Base-by-base conservation (phyloP, 2,329 filamentous ascomycete genomes). In the Fusarium solani-melongenae region DNA sequence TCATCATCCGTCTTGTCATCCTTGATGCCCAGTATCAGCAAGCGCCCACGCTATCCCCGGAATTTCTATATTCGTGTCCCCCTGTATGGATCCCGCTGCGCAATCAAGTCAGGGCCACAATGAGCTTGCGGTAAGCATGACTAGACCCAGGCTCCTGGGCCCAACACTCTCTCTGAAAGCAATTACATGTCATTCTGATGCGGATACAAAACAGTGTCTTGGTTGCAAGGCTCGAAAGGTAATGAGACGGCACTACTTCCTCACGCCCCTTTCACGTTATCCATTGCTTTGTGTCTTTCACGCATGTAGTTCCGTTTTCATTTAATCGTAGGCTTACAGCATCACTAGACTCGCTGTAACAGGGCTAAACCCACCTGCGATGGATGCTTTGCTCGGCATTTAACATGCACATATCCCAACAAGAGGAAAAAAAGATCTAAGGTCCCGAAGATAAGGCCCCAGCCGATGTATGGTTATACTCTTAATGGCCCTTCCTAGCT, bases 281-380 rank as follows among this genome's bases (percentile, higher is more conserved):
- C 20, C 39, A 44, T 44, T 44, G 39, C 41, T 24, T 44, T 44
- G 12, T 44, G 14, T 17, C 41, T 46, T 15, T 15, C 20, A 22
- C 7, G 7, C 14, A 24, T 24, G 14, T 15, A 2, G 22, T 24
- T 24, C 22, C 20, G 24, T 46, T 3, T 15, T 5, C 20, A 24
- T 46, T 24, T 2, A 7, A 24, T 24, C 7, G 8, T 24, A 15
- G 20, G 41, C 41, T 46, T 46, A 46, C 22, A 24, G 14, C 1
- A 24, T 24, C 8, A 46, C 41, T 24, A 62, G 60, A 62, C n/a
- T 33, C 60, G 60, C 15, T 62, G 60, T 9, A 53, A 62, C 31
- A 33, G 60, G 5, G 46, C 17, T 22, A 62, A 34, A 15, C 60
- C 60, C 12, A 62, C 46, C 33, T 62, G 60, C 44, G 60, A 62